Conservation (phyloP, 345 rosid species). For the Limnanthes douglasii region DNA sequence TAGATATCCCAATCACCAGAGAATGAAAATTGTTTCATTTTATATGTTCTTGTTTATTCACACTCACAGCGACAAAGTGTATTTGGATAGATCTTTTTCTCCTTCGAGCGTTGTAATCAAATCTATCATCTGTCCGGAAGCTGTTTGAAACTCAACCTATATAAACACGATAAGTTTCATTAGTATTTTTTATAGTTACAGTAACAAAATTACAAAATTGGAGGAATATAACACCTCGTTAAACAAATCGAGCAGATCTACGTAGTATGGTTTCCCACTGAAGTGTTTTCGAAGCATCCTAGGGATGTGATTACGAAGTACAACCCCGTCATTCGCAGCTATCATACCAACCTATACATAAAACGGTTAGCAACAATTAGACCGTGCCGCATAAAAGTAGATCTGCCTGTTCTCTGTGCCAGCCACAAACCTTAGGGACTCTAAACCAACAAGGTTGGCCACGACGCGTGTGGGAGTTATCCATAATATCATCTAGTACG, state of each 20-base stretch:
- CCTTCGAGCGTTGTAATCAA: slow-evolving; percentile 59
- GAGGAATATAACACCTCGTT: slow-evolving; percentile 26
- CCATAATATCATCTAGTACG: slow-evolving; percentile 83
- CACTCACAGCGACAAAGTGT: slow-evolving; percentile 49
- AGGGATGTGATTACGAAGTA: slow-evolving; percentile 50
- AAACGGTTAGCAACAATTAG: slow-evolving; percentile 4
- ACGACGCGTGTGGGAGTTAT: slow-evolving; percentile 65
- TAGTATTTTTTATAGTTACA: too few species aligned
- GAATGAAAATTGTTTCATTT: too few species aligned
- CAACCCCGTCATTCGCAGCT: slow-evolving; percentile 46
- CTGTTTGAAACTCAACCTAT: slow-evolving; percentile 68
- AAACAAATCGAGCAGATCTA: slow-evolving; percentile 49
- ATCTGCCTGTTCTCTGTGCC: not conserved
- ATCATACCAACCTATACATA: slow-evolving; percentile 68
- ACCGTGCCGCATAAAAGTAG: not conserved
- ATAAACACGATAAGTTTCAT: slow-evolving; percentile 5
- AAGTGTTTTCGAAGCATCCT: slow-evolving; percentile 51
- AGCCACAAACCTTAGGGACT: slow-evolving; percentile 44
- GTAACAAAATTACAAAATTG: not conserved
- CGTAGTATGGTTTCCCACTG: slow-evolving; percentile 33
- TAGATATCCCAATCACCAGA: too few species aligned
- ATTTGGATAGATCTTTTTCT: slow-evolving; percentile 56
- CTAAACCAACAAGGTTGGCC: slow-evolving; percentile 87
- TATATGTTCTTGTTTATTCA: slow-evolving; percentile 1
- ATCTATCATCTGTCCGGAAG: slow-evolving; percentile 76